Evolutionary conservation across 108 stramenopile species (phyloP), one percentile per base, ranked within the genome.

Genomic region (Stephanodiscus minutulus): DNA sequence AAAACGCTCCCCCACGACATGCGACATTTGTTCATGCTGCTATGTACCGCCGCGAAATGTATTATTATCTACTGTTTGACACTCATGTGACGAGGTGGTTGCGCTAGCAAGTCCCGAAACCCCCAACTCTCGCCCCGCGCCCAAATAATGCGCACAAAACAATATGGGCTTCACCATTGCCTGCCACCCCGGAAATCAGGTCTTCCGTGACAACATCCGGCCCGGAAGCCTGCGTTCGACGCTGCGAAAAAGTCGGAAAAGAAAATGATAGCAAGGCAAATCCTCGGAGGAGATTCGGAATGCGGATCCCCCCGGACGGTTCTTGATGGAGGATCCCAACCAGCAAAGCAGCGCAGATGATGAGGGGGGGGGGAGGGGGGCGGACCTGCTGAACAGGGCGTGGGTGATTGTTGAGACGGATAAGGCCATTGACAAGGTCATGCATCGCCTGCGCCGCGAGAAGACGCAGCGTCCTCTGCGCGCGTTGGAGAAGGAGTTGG

Each of bases 181-280:
- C 55, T 73, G 69, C 50, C 86, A 87, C 56, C 64, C 66, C 13
- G 88, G 88, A 7, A 89, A 89, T 66, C 79, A 74, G 33, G 67
- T 79, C 59, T 82, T 86, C 57, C 75, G 88, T 22, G 68, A 82
- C 3, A 28, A 87, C 44, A 81, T 83, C 75, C 79, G 83, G 53
- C 75, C 22, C 81, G 82, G 61, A 86, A 87, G 69, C 64, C 79
- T 15, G 58, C 76, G 3, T 87, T 89, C 55, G 82, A 85, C 11
- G 74, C 63, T 0, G 88, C 83, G 6, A 86, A 86, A 52, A 85
- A 86, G 33, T 74, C 78, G 8, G 86, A 74, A 49, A 89, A 89
- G 50, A 83, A 81, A 17, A 70, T 72, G 4, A 72, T 89, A n/a
- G 88, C 88, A 10, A 70, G 57, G 33, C 85, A 83, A 56, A 87